Evolutionary conservation across 331 rosid species (phyloP).

Genomic region (Arachis monticola): DNA sequence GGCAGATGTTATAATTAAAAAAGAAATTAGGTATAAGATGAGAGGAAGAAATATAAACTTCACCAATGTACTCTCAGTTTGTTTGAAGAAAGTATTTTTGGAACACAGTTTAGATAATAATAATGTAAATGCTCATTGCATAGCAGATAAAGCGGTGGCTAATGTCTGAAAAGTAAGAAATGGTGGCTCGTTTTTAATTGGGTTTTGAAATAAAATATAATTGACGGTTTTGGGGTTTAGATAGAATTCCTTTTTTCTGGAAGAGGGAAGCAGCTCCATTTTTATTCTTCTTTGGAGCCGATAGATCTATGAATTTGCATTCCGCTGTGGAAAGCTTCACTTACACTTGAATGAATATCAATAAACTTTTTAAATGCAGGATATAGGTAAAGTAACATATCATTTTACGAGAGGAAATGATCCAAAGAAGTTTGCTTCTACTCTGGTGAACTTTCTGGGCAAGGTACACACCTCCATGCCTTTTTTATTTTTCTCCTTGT

Average conservation of each 20-base stretch:
- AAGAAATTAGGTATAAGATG: not conserved
- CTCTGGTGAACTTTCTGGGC: constrained; percentile 81
- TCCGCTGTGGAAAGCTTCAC: constrained; percentile 28
- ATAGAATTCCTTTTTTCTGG: not conserved
- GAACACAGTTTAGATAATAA: not conserved
- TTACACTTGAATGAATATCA: constrained; percentile 18
- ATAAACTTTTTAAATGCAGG: constrained; percentile 65
- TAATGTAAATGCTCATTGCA: not conserved
- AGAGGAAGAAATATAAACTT: not conserved
- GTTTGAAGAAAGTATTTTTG: not conserved
- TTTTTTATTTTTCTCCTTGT: constrained; percentile 24
- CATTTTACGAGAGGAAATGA: constrained; percentile 87
- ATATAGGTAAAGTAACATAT: constrained; percentile 78
- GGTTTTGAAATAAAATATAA: not conserved
- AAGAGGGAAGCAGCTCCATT: not conserved
- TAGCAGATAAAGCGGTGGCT: not conserved
- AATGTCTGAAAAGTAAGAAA: not conserved
- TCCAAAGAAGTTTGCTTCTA: constrained; percentile 76
- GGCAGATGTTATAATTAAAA: not conserved
- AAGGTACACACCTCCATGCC: constrained; percentile 61
- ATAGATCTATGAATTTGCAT: constrained; percentile 1
- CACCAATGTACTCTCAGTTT: not conserved
- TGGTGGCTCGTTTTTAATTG: not conserved
- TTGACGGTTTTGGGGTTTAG: not conserved
- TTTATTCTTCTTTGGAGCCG: constrained; percentile 22